Evolutionary conservation across 805 yeast species (phyloP).

Genomic region (Saccharomycopsis fodiens): DNA sequence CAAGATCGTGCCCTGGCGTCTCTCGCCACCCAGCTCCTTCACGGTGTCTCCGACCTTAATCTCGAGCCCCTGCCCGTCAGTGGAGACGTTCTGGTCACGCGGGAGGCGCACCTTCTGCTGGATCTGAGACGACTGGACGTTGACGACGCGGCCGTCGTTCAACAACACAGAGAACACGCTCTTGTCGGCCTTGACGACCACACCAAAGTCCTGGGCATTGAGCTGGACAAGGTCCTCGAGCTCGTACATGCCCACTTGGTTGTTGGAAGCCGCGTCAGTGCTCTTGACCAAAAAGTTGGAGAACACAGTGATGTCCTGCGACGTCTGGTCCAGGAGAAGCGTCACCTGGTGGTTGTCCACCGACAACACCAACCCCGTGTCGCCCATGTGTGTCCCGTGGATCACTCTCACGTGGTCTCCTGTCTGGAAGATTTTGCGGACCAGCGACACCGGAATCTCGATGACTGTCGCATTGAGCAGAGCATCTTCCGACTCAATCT

Average conservation of each 20-base stretch:
- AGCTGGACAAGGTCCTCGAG: conserved; percentile 85
- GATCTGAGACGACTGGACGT: conserved; percentile 74
- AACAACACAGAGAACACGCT: conserved; percentile 74
- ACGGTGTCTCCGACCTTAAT: conserved; percentile 88
- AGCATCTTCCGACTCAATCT: conserved; percentile 35
- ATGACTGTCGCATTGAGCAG: conserved; percentile 48
- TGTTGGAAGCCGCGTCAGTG: conserved; percentile 75
- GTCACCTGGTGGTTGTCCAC: conserved; percentile 82
- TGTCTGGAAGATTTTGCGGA: conserved; percentile 77
- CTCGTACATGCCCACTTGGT: conserved; percentile 69
- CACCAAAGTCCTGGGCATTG: conserved; percentile 80
- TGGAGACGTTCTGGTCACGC: conserved; percentile 72
- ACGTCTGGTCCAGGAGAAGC: conserved; percentile 80
- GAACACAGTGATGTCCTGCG: conserved; percentile 84
- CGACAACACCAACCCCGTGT: conserved; percentile 88
- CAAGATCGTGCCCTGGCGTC: conserved; percentile 79
- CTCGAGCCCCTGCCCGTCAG: conserved; percentile 80
- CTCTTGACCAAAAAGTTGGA: conserved; percentile 88
- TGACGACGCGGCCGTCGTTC: conserved; percentile 69
- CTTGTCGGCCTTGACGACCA: conserved; percentile 83
- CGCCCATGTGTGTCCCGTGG: conserved; percentile 87
- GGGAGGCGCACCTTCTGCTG: conserved; percentile 62
- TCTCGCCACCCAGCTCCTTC: conserved; percentile 75
- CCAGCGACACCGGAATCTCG: conserved; percentile 73
- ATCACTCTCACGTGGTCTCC: conserved; percentile 95